Evolutionary conservation across 805 yeast genomes (phyloP).

Genomic region (Cyberlindnera maclurae): DNA sequence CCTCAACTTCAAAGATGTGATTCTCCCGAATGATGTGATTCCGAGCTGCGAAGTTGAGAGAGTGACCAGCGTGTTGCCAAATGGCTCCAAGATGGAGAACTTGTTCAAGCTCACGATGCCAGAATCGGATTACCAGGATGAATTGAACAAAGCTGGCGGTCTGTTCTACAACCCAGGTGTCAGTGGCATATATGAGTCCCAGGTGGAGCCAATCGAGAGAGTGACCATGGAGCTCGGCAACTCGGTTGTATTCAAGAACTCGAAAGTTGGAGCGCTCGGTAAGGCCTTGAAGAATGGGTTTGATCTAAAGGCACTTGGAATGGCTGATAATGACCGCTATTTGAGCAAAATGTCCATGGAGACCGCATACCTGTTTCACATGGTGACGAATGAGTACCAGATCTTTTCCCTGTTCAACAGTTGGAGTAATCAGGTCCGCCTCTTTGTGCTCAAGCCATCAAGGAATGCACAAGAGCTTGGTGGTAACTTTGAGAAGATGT

Average conservation of each 20-base stretch:
- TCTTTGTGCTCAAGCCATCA: conserved; percentile 65
- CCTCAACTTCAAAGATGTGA: conserved; percentile 28
- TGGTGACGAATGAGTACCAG: conserved; percentile 68
- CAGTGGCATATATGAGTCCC: conserved; percentile 69
- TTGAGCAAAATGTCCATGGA: conserved; percentile 49
- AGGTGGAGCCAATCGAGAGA: conserved; percentile 59
- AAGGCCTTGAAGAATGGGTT: conserved; percentile 84
- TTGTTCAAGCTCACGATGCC: conserved; percentile 64
- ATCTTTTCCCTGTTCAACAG: conserved; percentile 62
- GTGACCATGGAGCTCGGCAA: conserved; percentile 76
- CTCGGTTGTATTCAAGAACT: conserved; percentile 60
- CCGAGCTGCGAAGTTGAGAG: conserved; percentile 50
- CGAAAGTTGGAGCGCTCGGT: conserved; percentile 76
- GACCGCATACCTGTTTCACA: conserved; percentile 59
- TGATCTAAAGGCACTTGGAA: conserved; percentile 46
- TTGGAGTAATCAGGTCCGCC: conserved; percentile 43
- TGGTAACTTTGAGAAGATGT: conserved; percentile 43
- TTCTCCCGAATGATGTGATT: conserved; percentile 35
- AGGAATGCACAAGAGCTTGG: conserved; percentile 60
- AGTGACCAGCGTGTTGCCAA: conserved; percentile 61
- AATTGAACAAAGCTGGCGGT: conserved; percentile 50
- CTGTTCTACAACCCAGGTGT: conserved; percentile 55
- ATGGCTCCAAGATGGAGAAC: conserved; percentile 42
- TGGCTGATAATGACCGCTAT: conserved; percentile 44
- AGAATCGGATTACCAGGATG: conserved; percentile 52